Evolutionary conservation across 2,329 filamentous ascomycete genomes (phyloP), one percentile per base, ranked within the genome.

Genomic region (Pseudocercospora fijiensis): DNA sequence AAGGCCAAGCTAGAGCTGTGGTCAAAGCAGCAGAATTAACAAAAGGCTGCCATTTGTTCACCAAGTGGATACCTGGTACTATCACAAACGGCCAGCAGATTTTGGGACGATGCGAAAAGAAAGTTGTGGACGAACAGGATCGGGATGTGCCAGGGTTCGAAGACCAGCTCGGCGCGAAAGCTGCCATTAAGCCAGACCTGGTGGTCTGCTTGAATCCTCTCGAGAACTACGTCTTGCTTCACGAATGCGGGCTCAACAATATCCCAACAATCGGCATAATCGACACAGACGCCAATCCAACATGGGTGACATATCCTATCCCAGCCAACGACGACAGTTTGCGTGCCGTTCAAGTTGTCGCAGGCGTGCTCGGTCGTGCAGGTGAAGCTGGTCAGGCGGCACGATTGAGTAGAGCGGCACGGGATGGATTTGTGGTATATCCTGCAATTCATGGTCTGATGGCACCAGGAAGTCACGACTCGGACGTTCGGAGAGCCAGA

Each of bases 311-410:
- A 3, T 99, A 99, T 76, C 90, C 91, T 13, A 97, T 99, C 70
- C 95, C 95, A 1, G 92, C 92, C 57, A 99, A 99, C 77, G 95
- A 99, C 75, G 95, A 99, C 83, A 96, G 92, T 85, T 78, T 96
- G 70, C 89, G 95, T 65, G 88, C 89, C 68, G 85, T 92, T 57
- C 86, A 89, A 70, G 84, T 97, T 65, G 91, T 99, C 70, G 90
- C 88, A 3, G 92, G 92, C 59, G 88, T 95, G 1, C 83, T 99
- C 41, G 94, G 93, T 45, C 86, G 90, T 58, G 95, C 95, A 0
- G 95, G 91, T 9, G 82, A 96, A 79, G 82, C 85, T 58, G 95
- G 95, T 41, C 88, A 92, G 74, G 78, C 82, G 71, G 84, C 85
- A 65, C 85, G 94, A 61, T 78, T 90, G 49, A 80, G 81, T 45